These are phyloP conservation scores for Vaccinium vitisidaea DNA, from an alignment of 148 eudicot species.

Conservation along the genomic window DNA sequence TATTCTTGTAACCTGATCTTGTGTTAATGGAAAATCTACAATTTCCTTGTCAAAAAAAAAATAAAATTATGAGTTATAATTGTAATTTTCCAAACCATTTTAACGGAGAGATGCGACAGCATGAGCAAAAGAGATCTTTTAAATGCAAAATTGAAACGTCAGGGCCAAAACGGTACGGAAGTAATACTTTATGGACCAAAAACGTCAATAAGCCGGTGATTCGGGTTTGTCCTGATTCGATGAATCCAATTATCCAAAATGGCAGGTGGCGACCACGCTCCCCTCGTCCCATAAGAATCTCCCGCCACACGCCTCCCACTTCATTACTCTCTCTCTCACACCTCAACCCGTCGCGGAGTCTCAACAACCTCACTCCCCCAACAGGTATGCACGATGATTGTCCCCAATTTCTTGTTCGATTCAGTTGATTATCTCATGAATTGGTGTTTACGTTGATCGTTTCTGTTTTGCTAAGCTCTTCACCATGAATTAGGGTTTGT, in stretches of 20 bases:
- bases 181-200: no score
- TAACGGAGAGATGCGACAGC: no score
- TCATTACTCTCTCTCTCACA: slow-evolving; percentile 8
- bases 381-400: not conserved
- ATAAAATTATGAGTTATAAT: no score
- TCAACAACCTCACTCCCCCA: not conserved
- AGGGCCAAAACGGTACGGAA: no score
- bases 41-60: no score
- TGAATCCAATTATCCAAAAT: not conserved
- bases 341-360: not conserved
- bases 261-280: slow-evolving; percentile 31
- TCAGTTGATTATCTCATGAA: not conserved
- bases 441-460: not conserved
- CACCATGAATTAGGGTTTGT: slow-evolving; percentile 13
- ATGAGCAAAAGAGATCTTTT: no score
- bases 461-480: slow-evolving; percentile 6
- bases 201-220: not conserved
- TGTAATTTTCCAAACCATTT: no score
- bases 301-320: slow-evolving; percentile 37
- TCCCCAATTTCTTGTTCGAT: not conserved
- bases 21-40: no score
- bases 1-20: no score
- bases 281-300: slow-evolving; percentile 3
- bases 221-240: not conserved
- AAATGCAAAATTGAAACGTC: no score